These are phyloP conservation scores for Ophiostoma piceae DNA, from an alignment of 2,329 filamentous ascomycete genomes.

Conservation along the genomic window DNA sequence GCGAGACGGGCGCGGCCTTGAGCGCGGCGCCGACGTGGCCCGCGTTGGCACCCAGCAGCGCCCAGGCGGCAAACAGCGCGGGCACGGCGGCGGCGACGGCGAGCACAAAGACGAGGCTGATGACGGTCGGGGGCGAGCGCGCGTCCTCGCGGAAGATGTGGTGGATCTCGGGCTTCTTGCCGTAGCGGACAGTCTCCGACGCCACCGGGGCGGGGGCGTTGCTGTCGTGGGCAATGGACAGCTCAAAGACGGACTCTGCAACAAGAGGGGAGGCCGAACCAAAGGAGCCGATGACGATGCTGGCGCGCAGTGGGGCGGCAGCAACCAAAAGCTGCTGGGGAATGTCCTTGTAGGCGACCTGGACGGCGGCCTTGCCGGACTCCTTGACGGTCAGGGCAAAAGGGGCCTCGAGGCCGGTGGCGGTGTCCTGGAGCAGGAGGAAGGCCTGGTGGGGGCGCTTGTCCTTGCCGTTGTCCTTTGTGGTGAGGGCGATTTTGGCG, in stretches of 20 bases:
- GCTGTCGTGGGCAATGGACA: constrained; percentile 61
- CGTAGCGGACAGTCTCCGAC: constrained; percentile 72
- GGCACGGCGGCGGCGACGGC: constrained; percentile 71
- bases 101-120: constrained; percentile 71
- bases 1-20: constrained; percentile 69
- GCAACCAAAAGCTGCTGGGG: constrained; percentile 73
- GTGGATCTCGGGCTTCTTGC: constrained; percentile 76
- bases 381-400: constrained; percentile 82
- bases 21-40: constrained; percentile 72
- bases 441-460: constrained; percentile 94
- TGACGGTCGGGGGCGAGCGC: constrained; percentile 70
- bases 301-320: constrained; percentile 66
- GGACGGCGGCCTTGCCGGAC: constrained; percentile 76
- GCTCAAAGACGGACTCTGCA: constrained; percentile 61
- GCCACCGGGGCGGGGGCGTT: constrained; percentile 52
- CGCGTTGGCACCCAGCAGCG: constrained; percentile 74
- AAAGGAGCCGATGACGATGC: constrained; percentile 79
- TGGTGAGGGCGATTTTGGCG: constrained; percentile 76
- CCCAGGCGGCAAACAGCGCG: constrained; percentile 63
- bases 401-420: constrained; percentile 75
- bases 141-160: constrained; percentile 83
- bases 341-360: constrained; percentile 84
- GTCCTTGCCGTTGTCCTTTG: constrained; percentile 69
- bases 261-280: constrained; percentile 65
- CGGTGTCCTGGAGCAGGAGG: constrained; percentile 69